These are phyloP conservation scores for Draba incana DNA, from an alignment of 345 rosid species.

Conservation along the genomic window DNA sequence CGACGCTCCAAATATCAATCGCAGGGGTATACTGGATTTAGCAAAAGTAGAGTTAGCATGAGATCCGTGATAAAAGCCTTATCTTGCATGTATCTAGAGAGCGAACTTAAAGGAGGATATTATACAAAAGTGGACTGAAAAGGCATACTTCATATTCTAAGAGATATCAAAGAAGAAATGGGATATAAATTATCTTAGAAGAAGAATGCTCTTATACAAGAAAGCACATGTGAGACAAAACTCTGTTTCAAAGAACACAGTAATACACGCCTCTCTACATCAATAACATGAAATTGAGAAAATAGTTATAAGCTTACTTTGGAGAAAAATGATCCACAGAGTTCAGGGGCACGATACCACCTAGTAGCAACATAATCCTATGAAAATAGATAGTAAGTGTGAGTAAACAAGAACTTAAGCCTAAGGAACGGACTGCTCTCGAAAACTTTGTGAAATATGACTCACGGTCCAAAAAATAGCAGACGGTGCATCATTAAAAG, in stretches of 20 bases:
- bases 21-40: slow-evolving; percentile 86
- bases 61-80: slow-evolving; percentile 40
- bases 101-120: background rate
- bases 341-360: slow-evolving; percentile 99
- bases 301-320: slow-evolving; percentile 17
- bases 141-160: slow-evolving; percentile 11
- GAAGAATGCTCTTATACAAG: slow-evolving; percentile 2
- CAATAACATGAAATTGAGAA: background rate
- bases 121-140: slow-evolving; percentile 8
- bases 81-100: slow-evolving; percentile 15
- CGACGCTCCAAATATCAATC: slow-evolving; percentile 97
- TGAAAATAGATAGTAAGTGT: background rate
- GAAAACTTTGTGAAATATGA: slow-evolving; percentile 32
- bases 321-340: slow-evolving; percentile 83
- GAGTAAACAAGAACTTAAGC: background rate
- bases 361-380: slow-evolving; percentile 99
- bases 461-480: slow-evolving; percentile 98
- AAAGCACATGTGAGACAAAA: background rate
- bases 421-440: background rate
- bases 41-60: slow-evolving; percentile 15
- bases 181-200: background rate
- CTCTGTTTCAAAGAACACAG: slow-evolving; percentile 11
- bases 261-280: background rate
- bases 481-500: slow-evolving; percentile 96
- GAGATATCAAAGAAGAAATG: background rate